Evolutionary conservation across 305 asterid species (phyloP), one percentile per base, ranked within the genome.

Genomic region (Caryopteris hybrid): DNA sequence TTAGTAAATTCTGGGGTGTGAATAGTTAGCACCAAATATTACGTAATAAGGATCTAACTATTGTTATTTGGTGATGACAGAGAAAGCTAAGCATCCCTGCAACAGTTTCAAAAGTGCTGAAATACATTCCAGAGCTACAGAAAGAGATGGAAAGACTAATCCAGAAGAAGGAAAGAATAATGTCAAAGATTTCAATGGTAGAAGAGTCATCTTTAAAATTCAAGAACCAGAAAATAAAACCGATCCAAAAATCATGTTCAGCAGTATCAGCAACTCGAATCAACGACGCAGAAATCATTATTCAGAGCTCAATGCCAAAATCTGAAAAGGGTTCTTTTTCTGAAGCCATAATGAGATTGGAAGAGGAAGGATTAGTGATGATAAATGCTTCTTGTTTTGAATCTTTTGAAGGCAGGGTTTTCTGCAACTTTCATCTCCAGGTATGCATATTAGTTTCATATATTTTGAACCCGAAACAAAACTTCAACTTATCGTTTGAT

Each of bases 101-200:
- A 0, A 91, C 95, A 2, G 76, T 91, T 12, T 79, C 96, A 6
- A 70, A 74, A 22, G 95, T 80, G 51, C 25, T 85, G 16, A 88
- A 86, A 56, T 86, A 91, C 87, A 85, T 88, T 16, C 97, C 96
- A 0, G 97, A 88, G 79, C 76, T 88, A 47, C 92, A 79, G 55
- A 82, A 79, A 33, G 88, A 88, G 76, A 76, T 86, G 34, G 84
- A 83, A 11, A 78, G 67, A 23, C 67, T 86, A 16, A 22, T 38
- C 7, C 62, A 77, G 6, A 81, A 78, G 84, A 86, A 79, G 59
- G 85, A 86, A 68, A 68, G 61, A 3, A 77, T 86, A 2, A 10
- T 66, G 23, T 69, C 85, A 29, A 83, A 64, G 42, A 63, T 74
- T 41, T 70, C 76, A 2, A 22, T 17, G 61, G 31, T 62, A 17